A percentile compares a stretch with the other conserved stretches of the same genome.
Evolutionary conservation across 1,284 basidiomycete species (phyloP).

Genomic region (Mycena sp.): DNA sequence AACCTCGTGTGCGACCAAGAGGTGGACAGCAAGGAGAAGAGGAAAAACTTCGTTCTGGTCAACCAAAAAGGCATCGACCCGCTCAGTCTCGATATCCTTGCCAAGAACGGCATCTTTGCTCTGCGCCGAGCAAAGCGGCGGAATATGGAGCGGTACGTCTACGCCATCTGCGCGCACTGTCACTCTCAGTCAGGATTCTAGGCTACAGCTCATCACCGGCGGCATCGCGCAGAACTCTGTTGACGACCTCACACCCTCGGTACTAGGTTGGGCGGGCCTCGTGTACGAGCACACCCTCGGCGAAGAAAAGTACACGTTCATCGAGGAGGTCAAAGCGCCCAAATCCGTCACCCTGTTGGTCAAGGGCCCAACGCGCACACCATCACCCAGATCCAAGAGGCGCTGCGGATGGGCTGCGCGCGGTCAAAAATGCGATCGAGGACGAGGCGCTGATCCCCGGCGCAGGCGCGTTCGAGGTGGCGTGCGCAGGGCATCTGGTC

Average conservation of each 20-base stretch:
- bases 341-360: slow-evolving; percentile 97
- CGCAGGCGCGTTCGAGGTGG: slow-evolving; percentile 96
- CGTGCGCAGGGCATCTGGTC: slow-evolving; percentile 87
- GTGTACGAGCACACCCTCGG: slow-evolving; percentile 99
- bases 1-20: slow-evolving; percentile 95
- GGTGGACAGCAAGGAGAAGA: slow-evolving; percentile 81
- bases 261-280: slow-evolving; percentile 96
- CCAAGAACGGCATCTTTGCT: slow-evolving; percentile 97
- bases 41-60: slow-evolving; percentile 93
- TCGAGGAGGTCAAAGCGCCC: slow-evolving; percentile 97
- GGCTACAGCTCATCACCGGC: slow-evolving; percentile 93
- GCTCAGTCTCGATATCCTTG: slow-evolving; percentile 94
- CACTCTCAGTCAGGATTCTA: slow-evolving; percentile 41
- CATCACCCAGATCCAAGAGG: slow-evolving; percentile 96
- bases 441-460: slow-evolving; percentile 92
- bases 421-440: slow-evolving; percentile 97
- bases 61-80: slow-evolving; percentile 99
- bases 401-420: slow-evolving; percentile 95
- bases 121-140: slow-evolving; percentile 95
- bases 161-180: slow-evolving; percentile 27
- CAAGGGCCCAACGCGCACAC: slow-evolving; percentile 98
- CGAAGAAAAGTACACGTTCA: slow-evolving; percentile 98
- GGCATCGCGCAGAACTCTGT: slow-evolving; percentile 98
- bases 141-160: slow-evolving; percentile 91
- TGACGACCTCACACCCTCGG: slow-evolving; percentile 92